Percentiles rank a stretch among this genome's conserved stretches.
Evolutionary conservation across 768 basidiomycete genomes (phyloP).

Genomic region (Amanita fuliginea): DNA sequence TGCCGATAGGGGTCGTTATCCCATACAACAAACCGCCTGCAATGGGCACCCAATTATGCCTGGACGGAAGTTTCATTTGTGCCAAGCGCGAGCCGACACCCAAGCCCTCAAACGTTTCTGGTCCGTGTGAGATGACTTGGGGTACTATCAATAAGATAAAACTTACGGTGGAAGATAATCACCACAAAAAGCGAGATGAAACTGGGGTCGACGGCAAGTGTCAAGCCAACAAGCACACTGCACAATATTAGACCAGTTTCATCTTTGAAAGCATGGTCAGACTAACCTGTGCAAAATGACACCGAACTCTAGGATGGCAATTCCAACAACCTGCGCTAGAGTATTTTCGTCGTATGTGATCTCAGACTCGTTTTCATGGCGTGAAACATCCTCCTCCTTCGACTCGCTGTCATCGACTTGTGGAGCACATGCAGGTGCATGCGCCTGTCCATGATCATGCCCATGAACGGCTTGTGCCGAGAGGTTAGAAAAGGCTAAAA

Average conservation of each 20-base stretch:
- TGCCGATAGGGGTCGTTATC: slow-evolving; percentile 77
- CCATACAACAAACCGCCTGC: slow-evolving; percentile 57
- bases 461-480: background rate
- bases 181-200: slow-evolving; percentile 89
- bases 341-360: slow-evolving; percentile 28
- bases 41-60: slow-evolving; percentile 47
- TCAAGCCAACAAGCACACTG: slow-evolving; percentile 80
- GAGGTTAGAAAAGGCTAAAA: background rate
- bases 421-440: slow-evolving; percentile 57
- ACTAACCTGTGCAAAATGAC: slow-evolving; percentile 71
- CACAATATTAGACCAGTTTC: background rate
- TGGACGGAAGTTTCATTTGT: slow-evolving; percentile 46
- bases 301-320: slow-evolving; percentile 92
- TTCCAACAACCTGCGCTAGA: slow-evolving; percentile 68
- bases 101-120: slow-evolving; percentile 91
- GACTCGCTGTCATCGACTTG: slow-evolving; percentile 23
- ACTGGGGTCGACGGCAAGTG: slow-evolving; percentile 74
- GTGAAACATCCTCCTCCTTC: slow-evolving; percentile 10
- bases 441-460: slow-evolving; percentile 28
- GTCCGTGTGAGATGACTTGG: background rate
- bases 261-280: background rate
- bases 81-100: slow-evolving; percentile 89
- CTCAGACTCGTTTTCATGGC: slow-evolving; percentile 10
- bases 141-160: background rate
- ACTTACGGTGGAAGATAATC: slow-evolving; percentile 84